phyloP scores from a whole-genome alignment of 2,329 filamentous ascomycete species.

The Aspergillus intermedius region DNA sequence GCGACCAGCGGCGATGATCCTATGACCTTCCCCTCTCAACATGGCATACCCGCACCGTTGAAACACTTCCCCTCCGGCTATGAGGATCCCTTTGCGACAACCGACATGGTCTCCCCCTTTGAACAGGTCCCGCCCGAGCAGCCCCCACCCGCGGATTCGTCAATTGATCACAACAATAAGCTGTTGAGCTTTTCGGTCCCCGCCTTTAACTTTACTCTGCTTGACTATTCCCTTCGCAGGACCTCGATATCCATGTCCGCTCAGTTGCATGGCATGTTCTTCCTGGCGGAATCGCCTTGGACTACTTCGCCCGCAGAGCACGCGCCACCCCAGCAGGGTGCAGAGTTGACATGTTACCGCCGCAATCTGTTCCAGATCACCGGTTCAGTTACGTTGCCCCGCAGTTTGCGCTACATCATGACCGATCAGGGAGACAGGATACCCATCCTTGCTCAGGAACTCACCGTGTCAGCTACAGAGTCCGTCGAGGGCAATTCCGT shows the following conservation, averaged over 20 bases:
- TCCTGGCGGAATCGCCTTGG: slow-evolving; percentile 59
- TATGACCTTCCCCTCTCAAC: slow-evolving; percentile 39
- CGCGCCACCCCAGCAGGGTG: slow-evolving; percentile 46
- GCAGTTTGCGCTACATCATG: slow-evolving; percentile 71
- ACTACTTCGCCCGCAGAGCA: slow-evolving; percentile 50
- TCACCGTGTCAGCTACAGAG: slow-evolving; percentile 86
- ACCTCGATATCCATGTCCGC: slow-evolving; percentile 54
- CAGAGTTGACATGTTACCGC: slow-evolving; percentile 88
- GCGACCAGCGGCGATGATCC: slow-evolving; percentile 48
- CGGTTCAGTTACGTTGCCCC: slow-evolving; percentile 74
- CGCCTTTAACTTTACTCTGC: slow-evolving; percentile 53
- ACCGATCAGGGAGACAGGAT: slow-evolving; percentile 79
- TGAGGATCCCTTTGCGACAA: slow-evolving; percentile 44
- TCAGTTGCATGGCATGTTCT: slow-evolving; percentile 64
- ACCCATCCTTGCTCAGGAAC: slow-evolving; percentile 73
- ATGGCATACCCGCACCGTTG: slow-evolving; percentile 33
- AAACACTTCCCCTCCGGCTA: slow-evolving; percentile 46
- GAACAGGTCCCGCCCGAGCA: slow-evolving; percentile 40
- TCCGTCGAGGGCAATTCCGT: slow-evolving; percentile 89
- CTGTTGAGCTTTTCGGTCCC: slow-evolving; percentile 67
- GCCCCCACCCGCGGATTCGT: slow-evolving; percentile 49
- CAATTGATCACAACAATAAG: slow-evolving; percentile 61
- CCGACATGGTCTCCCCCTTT: slow-evolving; percentile 42
- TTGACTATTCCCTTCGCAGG: slow-evolving; percentile 53
- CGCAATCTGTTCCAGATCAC: slow-evolving; percentile 95